Base-by-base conservation (phyloP, 2,329 filamentous ascomycete species). In the Mycosphaerella arachidis region DNA sequence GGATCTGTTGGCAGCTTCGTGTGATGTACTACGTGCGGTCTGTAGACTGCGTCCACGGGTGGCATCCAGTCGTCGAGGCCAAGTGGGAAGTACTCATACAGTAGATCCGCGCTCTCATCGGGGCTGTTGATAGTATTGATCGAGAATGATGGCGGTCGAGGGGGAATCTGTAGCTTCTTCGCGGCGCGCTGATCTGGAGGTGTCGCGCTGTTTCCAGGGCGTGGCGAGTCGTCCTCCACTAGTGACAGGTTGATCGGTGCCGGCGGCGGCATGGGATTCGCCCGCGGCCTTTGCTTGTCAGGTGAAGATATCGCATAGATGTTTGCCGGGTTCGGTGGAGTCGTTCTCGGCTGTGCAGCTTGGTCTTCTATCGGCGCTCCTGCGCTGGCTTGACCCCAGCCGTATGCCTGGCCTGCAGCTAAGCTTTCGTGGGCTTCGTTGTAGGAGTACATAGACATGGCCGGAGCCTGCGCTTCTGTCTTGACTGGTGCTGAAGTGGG, bases 1-100 rank as follows among this genome's bases (percentile, higher is more conserved):
- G 78, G 76, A 66, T 81, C 79, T 37, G 75, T 71, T 1, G 77
- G 78, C 35, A 81, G 64, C 59, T 79, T 80, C 20, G 90, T 93
- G 72, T 97, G 92, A 75, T 97, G 93, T 3, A 97, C 92, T 16
- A 96, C 91, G 73, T 97, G 92, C 6, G 92, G 93, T 53, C 91
- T 82, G 73, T 96, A 96, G 16, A 96, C 88, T 5, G 91, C 91
- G 74, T 96, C 91, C 3, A 95, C 90, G 0, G 91, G 91, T 1
- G 89, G 89, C 84, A 92, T 91, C 89, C 89, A 97, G 71, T 97
- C 92, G 73, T 97, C 92, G 60, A 96, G 78, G 53, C 89, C 92
- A 16, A 97, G 80, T 0, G 92, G 92, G 65, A 97, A 97, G 72
- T 97, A 97, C 76, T 97, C 92, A 72, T 97, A 97, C 18, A 97